Conservation (phyloP, 805 yeast genomes). For the Teunomyces funiuensis region DNA sequence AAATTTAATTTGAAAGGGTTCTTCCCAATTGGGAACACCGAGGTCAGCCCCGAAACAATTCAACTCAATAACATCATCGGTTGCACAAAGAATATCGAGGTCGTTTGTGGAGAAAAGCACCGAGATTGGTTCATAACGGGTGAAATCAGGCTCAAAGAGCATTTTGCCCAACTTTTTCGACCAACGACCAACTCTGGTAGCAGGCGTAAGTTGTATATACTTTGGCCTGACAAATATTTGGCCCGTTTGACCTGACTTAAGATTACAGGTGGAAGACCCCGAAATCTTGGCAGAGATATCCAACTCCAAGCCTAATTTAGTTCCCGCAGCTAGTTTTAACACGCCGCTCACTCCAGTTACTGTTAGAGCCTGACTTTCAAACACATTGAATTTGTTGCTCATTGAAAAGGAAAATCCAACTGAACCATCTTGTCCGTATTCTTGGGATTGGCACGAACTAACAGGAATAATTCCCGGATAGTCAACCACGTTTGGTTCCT, state of each 20-base stretch:
- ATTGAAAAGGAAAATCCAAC: conserved; percentile 7
- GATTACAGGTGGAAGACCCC: conserved; percentile 15
- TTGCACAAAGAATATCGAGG: conserved; percentile 20
- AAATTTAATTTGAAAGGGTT: conserved; percentile 13
- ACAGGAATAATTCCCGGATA: conserved; percentile 12
- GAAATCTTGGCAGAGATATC: conserved; percentile 6
- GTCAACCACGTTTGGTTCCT: conserved; percentile 5
- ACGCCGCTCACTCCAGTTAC: neutral
- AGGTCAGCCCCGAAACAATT: conserved; percentile 17
- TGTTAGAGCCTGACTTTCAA: neutral
- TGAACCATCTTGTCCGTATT: conserved; percentile 11
- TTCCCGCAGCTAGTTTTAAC: neutral
- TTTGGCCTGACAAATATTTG: conserved; percentile 21
- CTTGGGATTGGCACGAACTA: conserved; percentile 13
- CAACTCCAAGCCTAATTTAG: neutral
- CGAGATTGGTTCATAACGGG: conserved; percentile 9
- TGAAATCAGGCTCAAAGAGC: conserved; percentile 11
- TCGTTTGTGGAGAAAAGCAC: conserved; percentile 12
- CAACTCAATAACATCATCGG: conserved; percentile 21
- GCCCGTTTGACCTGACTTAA: conserved; percentile 18
- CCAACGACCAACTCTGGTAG: conserved; percentile 15
- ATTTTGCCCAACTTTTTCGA: conserved; percentile 10
- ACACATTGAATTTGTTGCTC: neutral
- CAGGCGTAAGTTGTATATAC: conserved; percentile 11
- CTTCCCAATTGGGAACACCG: conserved; percentile 20